A percentile compares a stretch with the other conserved stretches of the same genome.
These are phyloP conservation scores for Penicillium sclerotigenum DNA, from an alignment of 2,329 filamentous ascomycete species.

Conservation along the genomic window DNA sequence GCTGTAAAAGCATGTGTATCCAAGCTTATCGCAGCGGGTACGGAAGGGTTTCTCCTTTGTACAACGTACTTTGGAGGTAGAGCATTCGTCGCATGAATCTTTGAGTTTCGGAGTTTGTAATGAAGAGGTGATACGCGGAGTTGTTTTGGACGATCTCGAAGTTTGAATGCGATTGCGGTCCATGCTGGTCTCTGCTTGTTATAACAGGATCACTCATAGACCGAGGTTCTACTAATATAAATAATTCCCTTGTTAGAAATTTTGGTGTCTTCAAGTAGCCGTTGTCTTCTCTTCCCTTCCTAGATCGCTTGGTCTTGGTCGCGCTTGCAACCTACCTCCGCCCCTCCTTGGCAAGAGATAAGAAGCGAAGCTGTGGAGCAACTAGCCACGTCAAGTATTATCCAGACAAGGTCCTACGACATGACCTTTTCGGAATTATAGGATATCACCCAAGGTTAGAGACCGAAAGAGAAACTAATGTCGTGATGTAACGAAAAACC, in stretches of 20 bases:
- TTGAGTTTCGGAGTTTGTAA: background rate
- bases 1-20: slow-evolving; percentile 24
- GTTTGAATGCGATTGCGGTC: background rate
- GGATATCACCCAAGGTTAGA: background rate
- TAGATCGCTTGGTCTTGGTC: background rate
- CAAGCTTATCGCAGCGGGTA: slow-evolving; percentile 18
- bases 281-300: background rate
- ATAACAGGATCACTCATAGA: background rate
- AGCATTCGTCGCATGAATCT: slow-evolving; percentile 15
- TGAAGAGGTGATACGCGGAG: background rate
- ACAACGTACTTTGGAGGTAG: slow-evolving; percentile 19
- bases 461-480: background rate
- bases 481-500: background rate
- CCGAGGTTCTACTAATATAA: background rate
- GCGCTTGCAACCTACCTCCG: background rate
- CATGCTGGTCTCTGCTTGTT: background rate
- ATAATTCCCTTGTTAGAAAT: background rate
- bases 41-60: slow-evolving; percentile 18
- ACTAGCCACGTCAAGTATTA: background rate
- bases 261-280: no score
- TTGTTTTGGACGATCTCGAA: background rate
- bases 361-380: background rate
- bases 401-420: background rate
- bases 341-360: background rate
- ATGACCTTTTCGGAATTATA: background rate